Base-by-base conservation (phyloP, 306 rosid species). In the Parietaria judaica region DNA sequence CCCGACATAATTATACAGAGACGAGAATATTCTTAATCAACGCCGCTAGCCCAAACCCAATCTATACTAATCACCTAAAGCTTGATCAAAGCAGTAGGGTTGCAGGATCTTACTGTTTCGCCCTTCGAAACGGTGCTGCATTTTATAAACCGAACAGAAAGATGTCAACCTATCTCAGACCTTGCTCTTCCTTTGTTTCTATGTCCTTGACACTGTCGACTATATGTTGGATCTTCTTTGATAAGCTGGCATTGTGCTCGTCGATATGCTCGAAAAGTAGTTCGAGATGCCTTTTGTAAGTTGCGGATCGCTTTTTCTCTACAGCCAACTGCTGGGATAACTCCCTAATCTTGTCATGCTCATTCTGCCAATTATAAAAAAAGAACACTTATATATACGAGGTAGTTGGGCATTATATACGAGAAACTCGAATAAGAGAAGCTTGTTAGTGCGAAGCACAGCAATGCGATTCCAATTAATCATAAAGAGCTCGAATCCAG, bases 241-340 rank as follows among this genome's bases (percentile, higher is more conserved):
- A 84, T 58, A 92, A 79, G 74, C 69, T 82, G 72, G 83, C 81
- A 59, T 92, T 92, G 74, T 84, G 95, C 80, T 92, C 90, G 14
- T 86, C 97, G 11, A 88, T 86, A 67, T 86, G 94, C 81, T 86
- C 96, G 38, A 92, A 89, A 70, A 92, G 68, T 71, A 86, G 70
- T 66, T 92, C 99, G 54, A 92, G 86, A 71, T 88, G 99, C 76
- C 97, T 88, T 81, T 88, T 92, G 74, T 92, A 88, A 3, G 82
- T 74, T 3, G 90, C 97, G 1, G 94, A 76, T 76, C 97, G 84
- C 76, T 86, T 92, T 66, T 79, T 92, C 87, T 92, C 99, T 52
- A 72, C 35, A 9, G 94, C 83, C 76, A 92, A 77, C 73, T 88
- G 95, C 74, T 92, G 96, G 51, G 95, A 75, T 58, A 92, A 74